Evolutionary conservation across 116 monocot species (phyloP).

Genomic region (Dioscorea cayenensis): DNA sequence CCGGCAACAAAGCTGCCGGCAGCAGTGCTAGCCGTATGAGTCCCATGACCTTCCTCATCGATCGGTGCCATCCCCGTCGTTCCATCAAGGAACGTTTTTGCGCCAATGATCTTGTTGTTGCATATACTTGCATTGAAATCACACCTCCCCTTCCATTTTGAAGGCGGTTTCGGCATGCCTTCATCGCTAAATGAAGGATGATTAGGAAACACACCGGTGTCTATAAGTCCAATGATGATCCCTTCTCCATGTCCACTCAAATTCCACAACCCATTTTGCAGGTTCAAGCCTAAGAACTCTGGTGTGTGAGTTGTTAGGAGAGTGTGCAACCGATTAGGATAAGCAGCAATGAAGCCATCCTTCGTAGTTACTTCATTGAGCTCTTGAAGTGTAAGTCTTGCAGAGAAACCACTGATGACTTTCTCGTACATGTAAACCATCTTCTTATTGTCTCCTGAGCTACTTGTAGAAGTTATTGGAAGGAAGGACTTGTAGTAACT

Average conservation of each 20-base stretch:
- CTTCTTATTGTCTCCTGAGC: background rate
- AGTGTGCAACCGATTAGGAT: background rate
- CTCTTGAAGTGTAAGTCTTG: background rate
- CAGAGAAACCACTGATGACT: slow-evolving; percentile 4
- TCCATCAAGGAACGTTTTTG: background rate
- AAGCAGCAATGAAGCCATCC: background rate
- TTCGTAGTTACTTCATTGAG: background rate
- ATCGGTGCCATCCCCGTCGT: background rate
- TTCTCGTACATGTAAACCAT: background rate
- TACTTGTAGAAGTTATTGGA: background rate
- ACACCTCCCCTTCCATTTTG: slow-evolving; percentile 10
- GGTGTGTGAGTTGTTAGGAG: background rate
- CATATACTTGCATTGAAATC: background rate
- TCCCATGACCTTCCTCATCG: slow-evolving; percentile 6
- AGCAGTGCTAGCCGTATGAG: slow-evolving; percentile 12
- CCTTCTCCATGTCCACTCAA: background rate
- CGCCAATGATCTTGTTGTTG: background rate
- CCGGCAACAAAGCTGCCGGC: background rate
- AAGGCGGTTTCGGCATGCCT: slow-evolving; percentile 1
- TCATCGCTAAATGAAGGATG: slow-evolving; percentile 3
- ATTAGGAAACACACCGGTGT: background rate
- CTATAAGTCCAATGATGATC: slow-evolving; percentile 3
- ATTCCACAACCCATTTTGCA: background rate
- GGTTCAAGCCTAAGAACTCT: background rate
- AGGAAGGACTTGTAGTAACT: no score